Conservation (phyloP, 169 alveolate species). For the Cryptosporidium muris region DNA sequence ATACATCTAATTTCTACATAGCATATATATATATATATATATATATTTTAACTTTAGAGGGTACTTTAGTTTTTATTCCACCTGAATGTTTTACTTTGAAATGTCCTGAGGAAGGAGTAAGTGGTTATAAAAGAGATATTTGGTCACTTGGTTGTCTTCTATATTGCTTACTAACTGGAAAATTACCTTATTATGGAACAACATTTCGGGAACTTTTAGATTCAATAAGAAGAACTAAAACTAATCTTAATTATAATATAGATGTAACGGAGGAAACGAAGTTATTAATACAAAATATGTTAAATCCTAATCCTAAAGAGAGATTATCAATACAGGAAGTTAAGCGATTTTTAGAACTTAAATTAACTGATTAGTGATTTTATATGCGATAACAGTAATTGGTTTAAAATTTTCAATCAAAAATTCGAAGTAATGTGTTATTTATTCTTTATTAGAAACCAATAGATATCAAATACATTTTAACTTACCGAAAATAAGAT, state of each 20-base stretch:
- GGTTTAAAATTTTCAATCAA: too few species aligned
- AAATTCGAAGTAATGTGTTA: too few species aligned
- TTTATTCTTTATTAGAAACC: too few species aligned
- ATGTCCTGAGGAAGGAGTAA: constrained; percentile 43
- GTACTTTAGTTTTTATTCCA: constrained; percentile 46
- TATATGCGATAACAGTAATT: too few species aligned
- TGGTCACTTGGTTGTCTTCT: constrained; percentile 66
- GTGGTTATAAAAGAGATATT: constrained; percentile 56
- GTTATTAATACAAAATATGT: constrained; percentile 14
- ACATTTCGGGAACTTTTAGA: constrained; percentile 10
- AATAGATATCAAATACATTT: too few species aligned
- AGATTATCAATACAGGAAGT: constrained; percentile 10
- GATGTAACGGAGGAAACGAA: constrained; percentile 27
- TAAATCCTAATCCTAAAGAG: constrained; percentile 25
- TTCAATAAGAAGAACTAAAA: constrained; percentile 3
- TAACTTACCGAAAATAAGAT: too few species aligned
- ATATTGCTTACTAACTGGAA: constrained; percentile 47
- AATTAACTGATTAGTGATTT: not conserved
- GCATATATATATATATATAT: not conserved
- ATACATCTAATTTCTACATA: not conserved
- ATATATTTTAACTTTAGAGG: constrained; percentile 20
- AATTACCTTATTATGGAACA: constrained; percentile 33
- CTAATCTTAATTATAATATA: not conserved
- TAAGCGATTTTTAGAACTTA: not conserved
- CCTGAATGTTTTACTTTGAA: constrained; percentile 66